phyloP scores from a whole-genome alignment of 73 alveolate genomes.

The Breviolum minutum region DNA sequence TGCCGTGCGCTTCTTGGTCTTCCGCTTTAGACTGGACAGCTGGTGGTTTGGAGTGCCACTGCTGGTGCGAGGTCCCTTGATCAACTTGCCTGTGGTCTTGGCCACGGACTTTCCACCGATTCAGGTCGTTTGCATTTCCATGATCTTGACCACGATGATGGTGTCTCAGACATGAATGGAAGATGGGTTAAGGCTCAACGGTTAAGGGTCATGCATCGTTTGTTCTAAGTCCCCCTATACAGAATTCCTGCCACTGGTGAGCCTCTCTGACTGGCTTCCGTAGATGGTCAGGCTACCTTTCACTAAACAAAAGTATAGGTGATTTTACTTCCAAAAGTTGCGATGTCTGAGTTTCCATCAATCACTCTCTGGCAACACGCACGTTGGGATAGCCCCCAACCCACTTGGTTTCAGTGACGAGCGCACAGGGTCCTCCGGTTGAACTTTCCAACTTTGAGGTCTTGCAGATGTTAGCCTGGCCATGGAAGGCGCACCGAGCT shows the following conservation, averaged over 20 bases:
- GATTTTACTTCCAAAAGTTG: not conserved
- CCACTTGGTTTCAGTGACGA: not conserved
- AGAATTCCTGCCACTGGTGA: not conserved
- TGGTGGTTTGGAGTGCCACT: slow-evolving; percentile 21
- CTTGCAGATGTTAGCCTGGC: slow-evolving; percentile 16
- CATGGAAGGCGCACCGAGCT: not conserved
- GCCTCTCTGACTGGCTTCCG: no score
- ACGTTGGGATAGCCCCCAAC: not conserved
- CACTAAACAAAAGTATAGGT: not conserved
- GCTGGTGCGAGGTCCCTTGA: slow-evolving; percentile 14
- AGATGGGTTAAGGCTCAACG: no score
- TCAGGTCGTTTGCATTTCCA: slow-evolving; percentile 20
- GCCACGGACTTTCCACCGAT: slow-evolving; percentile 36
- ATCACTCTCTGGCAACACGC: not conserved
- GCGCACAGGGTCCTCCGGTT: not conserved
- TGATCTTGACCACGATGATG: not conserved
- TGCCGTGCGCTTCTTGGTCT: slow-evolving; percentile 36
- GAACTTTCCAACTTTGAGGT: no score
- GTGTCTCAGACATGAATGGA: not conserved
- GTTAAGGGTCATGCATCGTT: not conserved
- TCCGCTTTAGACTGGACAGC: not conserved
- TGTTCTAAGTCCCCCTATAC: not conserved
- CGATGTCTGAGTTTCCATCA: not conserved
- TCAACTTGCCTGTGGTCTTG: not conserved
- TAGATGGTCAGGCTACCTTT: not conserved